Base-by-base conservation (phyloP, 192 early-diverging fungal genomes). In the Linnemannia schmuckeri region DNA sequence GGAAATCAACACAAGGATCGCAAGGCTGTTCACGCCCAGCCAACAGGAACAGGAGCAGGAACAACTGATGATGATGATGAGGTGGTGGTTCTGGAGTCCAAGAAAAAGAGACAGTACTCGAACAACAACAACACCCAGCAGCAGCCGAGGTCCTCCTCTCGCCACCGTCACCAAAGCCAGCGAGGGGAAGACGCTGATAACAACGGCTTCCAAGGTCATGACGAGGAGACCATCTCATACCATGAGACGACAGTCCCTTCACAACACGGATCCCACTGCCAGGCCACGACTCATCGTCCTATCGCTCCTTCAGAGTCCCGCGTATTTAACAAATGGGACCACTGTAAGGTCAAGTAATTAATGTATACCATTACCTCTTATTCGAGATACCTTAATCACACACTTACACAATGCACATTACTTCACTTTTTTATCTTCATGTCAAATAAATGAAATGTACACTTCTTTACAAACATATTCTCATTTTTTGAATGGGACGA, bases 261-360 rank as follows among this genome's bases (percentile, higher is more conserved):
- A 57, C 24, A 10, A 4, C 55, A 6, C n/a, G 55, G 55, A 8
- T 33, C 30, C 30, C 61, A 66, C 18, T 18, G 49, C 30, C 70
- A n/a, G 40, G 3, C 10, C 2, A 7, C 22, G 27, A 55, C 7
- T 37, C 3, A 54, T 24, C 47, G 33, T 35, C 42, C 41, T 42
- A 77, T 41, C 30, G 61, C 76, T 27, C 76, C 76, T 6, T 61
- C 76, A 42, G 61, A 77, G 30, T 77, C 76, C 13, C 61, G 40
- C 55, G 61, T 77, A 9, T 77, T 77, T 41, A n/a, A 24, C 9
- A 10, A 66, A 33, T 24, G 61, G 61, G 61, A 66, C 27, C 30
- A 27, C 61, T 63, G 27, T 33, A 30, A 66, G 27, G 27, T 66
- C 30, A 66, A 66, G 61, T 66, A 66, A 35, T 15, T 15, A 66